Conservation (phyloP, 176 grass and related monocot species). For the Rhynchospora pubera region DNA sequence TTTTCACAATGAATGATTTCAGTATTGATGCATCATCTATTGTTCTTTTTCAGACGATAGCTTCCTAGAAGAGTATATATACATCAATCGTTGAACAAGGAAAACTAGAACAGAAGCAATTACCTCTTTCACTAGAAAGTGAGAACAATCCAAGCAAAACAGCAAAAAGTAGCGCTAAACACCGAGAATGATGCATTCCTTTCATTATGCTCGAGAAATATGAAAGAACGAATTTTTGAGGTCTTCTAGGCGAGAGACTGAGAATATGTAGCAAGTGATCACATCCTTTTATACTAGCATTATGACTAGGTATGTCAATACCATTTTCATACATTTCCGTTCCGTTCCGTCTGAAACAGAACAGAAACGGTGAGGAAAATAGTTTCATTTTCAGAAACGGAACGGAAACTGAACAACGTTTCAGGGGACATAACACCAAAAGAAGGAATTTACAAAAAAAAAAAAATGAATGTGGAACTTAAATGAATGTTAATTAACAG, state of each 20-base stretch:
- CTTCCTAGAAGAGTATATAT: neutral
- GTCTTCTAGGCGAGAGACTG: neutral
- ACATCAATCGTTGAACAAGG: neutral
- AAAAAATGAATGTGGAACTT: too few species aligned
- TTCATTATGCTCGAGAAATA: neutral
- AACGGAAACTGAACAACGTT: too few species aligned
- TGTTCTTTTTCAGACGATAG: neutral
- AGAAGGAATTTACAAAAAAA: too few species aligned
- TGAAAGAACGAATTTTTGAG: neutral
- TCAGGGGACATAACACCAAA: too few species aligned
- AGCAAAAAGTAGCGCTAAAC: neutral
- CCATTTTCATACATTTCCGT: too few species aligned
- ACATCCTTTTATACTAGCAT: neutral
- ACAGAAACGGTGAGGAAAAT: too few species aligned
- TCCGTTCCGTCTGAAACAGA: too few species aligned
- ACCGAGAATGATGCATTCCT: neutral
- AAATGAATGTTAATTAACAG: too few species aligned
- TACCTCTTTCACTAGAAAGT: conserved; percentile 5
- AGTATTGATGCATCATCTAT: neutral
- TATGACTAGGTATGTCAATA: too few species aligned
- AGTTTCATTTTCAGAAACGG: too few species aligned
- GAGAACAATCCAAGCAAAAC: conserved; percentile 13
- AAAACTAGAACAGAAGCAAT: neutral
- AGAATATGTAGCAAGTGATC: neutral
- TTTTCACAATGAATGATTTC: neutral